Evolutionary conservation across 495 filamentous ascomycete species (phyloP).

Genomic region (Xylaria acuta): DNA sequence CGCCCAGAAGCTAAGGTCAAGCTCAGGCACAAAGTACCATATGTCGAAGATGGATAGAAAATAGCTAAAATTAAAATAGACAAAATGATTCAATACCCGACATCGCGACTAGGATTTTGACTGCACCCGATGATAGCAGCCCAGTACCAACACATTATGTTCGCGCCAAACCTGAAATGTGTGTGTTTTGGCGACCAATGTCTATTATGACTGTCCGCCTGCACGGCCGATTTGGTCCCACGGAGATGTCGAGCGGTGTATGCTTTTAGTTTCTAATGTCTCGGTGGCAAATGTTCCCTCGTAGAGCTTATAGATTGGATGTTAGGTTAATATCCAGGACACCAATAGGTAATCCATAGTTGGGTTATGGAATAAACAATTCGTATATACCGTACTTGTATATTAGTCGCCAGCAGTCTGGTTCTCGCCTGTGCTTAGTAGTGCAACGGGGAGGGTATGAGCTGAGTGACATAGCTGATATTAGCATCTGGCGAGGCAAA

Average conservation of each 20-base stretch:
- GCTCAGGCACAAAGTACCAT: neutral
- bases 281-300: neutral
- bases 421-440: neutral
- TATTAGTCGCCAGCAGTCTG: neutral
- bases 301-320: neutral
- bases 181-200: too few relatives aligned
- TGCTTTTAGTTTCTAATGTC: neutral
- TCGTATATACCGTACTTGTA: neutral
- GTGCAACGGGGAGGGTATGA: neutral
- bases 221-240: neutral
- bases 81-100: neutral
- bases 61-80: neutral
- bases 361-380: neutral
- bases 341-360: neutral
- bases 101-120: neutral
- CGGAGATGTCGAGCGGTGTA: neutral
- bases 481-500: neutral
- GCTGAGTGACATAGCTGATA: neutral
- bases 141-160: neutral
- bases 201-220: neutral
- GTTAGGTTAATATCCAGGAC: neutral
- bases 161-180: too few relatives aligned
- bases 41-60: neutral
- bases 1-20: neutral
- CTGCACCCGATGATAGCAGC: neutral